These are phyloP conservation scores for Pycnococcus provasolii DNA, from an alignment of 139 green algal species.

Conservation along the genomic window DNA sequence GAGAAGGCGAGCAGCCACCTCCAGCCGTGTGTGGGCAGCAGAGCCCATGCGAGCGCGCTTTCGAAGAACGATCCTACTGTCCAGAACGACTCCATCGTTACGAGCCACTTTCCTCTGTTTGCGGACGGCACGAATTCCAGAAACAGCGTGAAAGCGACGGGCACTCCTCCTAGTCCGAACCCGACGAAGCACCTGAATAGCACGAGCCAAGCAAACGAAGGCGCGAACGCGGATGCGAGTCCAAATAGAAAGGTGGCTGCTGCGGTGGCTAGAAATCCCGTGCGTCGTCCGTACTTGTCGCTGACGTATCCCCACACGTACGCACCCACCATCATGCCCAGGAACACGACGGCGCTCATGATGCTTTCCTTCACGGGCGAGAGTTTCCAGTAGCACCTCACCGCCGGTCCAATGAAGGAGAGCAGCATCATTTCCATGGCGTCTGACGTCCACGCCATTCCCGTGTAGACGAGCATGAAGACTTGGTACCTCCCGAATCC, in stretches of 20 bases:
- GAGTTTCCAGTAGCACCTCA: constrained; percentile 51
- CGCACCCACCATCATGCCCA: constrained; percentile 58
- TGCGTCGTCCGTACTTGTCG: constrained; percentile 41
- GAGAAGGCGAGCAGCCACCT: constrained; percentile 31
- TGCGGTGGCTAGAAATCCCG: constrained; percentile 27
- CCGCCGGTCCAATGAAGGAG: constrained; percentile 57
- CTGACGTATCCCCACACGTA: constrained; percentile 49
- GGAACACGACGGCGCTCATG: constrained; percentile 49
- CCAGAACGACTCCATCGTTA: constrained; percentile 58
- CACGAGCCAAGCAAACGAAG: constrained; percentile 39
- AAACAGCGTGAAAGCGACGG: constrained; percentile 55
- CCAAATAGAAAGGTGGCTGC: constrained; percentile 44
- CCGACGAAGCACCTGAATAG: constrained; percentile 39
- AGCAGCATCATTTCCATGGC: constrained; percentile 80
- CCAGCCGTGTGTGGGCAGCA: constrained; percentile 57
- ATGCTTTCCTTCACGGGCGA: constrained; percentile 35
- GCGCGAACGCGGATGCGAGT: constrained; percentile 38
- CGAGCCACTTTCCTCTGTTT: constrained; percentile 43
- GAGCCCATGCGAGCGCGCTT: constrained; percentile 46
- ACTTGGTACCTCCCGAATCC: constrained; percentile 56
- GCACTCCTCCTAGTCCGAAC: constrained; percentile 53
- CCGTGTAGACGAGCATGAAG: constrained; percentile 49
- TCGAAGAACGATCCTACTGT: constrained; percentile 57
- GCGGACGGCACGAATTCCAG: constrained; percentile 51
- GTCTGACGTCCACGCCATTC: constrained; percentile 62